phyloP scores from a whole-genome alignment of 2,329 filamentous ascomycete genomes.

The Alternaria sp. region DNA sequence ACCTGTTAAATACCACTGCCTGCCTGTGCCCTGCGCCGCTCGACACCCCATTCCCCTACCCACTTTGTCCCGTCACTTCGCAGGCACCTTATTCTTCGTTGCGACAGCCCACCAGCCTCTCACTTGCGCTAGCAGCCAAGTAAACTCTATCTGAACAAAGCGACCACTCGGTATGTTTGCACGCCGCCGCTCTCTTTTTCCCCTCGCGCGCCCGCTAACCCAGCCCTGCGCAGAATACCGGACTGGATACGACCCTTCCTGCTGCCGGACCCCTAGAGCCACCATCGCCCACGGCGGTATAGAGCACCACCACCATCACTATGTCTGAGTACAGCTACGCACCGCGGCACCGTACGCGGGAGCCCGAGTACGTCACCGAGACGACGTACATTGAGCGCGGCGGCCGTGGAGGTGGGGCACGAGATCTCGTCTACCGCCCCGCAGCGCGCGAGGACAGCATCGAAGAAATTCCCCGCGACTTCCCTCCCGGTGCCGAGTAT shows the following conservation, averaged over 20 bases:
- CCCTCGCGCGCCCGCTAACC: constrained; percentile 20
- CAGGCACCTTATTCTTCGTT: constrained; percentile 36
- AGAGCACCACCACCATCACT: constrained; percentile 44
- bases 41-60: constrained; percentile 19
- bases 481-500: constrained; percentile 68
- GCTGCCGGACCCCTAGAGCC: constrained; percentile 16
- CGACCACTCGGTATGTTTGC: constrained; percentile 29
- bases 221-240: constrained; percentile 21
- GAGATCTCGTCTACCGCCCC: constrained; percentile 59
- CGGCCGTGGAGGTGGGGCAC: constrained; percentile 50
- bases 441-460: constrained; percentile 73
- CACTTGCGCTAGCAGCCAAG: constrained; percentile 26
- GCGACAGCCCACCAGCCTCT: constrained; percentile 19
- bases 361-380: constrained; percentile 59
- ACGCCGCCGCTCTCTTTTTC: neutral
- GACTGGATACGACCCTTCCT: constrained; percentile 6
- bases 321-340: constrained; percentile 60
- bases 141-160: constrained; percentile 5
- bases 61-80: constrained; percentile 31
- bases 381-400: constrained; percentile 59
- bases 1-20: constrained; percentile 28
- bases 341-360: constrained; percentile 56
- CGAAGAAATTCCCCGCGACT: constrained; percentile 85
- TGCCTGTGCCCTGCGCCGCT: constrained; percentile 21
- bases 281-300: constrained; percentile 15